These are phyloP conservation scores for Talaromyces amestolkiae DNA, from an alignment of 2,329 filamentous ascomycete genomes.

Conservation along the genomic window DNA sequence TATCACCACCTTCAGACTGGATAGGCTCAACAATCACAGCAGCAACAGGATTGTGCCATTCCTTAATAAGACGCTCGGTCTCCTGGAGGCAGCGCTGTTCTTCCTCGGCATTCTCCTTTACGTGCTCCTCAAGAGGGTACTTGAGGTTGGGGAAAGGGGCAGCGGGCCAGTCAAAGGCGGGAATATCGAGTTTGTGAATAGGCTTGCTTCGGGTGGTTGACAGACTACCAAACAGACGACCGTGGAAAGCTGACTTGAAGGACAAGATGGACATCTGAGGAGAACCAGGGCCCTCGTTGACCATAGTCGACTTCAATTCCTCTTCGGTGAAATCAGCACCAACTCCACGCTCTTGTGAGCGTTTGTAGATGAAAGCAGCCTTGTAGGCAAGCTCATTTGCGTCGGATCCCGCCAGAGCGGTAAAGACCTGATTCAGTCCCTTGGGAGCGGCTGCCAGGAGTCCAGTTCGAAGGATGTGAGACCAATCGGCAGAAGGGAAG, in stretches of 20 bases:
- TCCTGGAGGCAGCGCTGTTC: conserved; percentile 79
- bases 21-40: conserved; percentile 86
- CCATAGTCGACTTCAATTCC: conserved; percentile 73
- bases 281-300: conserved; percentile 74
- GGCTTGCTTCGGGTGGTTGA: conserved; percentile 90
- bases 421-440: conserved; percentile 85
- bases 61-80: conserved; percentile 76
- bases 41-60: conserved; percentile 74
- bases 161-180: conserved; percentile 92
- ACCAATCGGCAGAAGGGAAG: conserved; percentile 85
- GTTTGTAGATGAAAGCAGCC: conserved; percentile 90
- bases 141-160: conserved; percentile 81
- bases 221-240: conserved; percentile 80
- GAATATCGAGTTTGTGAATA: conserved; percentile 93
- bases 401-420: conserved; percentile 82
- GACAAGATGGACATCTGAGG: conserved; percentile 81
- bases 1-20: conserved; percentile 91
- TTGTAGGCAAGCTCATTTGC: conserved; percentile 95
- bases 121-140: conserved; percentile 80
- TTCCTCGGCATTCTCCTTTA: conserved; percentile 74
- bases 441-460: conserved; percentile 79
- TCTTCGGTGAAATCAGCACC: conserved; percentile 74
- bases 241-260: conserved; percentile 87
- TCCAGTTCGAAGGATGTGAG: conserved; percentile 72
- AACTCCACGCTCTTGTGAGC: conserved; percentile 73